phyloP scores from a whole-genome alignment of 768 basidiomycete species.

The Amanita fuliginea region DNA sequence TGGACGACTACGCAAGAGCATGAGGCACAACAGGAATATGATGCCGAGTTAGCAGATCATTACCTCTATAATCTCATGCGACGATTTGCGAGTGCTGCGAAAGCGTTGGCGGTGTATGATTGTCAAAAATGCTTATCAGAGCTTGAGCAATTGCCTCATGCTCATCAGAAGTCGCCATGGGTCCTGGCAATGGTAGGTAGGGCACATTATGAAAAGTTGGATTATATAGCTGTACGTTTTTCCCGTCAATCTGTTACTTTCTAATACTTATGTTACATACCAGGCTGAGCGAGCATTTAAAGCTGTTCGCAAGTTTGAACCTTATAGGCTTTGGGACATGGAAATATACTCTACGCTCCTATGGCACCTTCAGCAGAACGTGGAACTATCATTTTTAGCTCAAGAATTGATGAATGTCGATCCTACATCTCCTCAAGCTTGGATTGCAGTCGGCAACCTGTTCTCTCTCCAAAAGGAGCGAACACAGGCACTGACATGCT shows the following conservation, averaged over 20 bases:
- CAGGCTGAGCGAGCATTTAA: conserved; percentile 89
- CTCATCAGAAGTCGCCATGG: conserved; percentile 65
- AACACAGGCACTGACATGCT: conserved; percentile 87
- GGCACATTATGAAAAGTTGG: conserved; percentile 82
- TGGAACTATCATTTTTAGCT: conserved; percentile 83
- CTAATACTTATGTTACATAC: conserved; percentile 6
- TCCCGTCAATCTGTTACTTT: conserved; percentile 6
- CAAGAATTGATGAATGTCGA: conserved; percentile 84
- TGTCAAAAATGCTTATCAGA: conserved; percentile 64
- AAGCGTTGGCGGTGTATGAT: conserved; percentile 66
- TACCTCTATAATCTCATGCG: conserved; percentile 76
- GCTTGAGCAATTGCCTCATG: conserved; percentile 63
- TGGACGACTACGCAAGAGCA: conserved; percentile 62
- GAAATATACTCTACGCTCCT: conserved; percentile 93
- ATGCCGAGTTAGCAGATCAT: conserved; percentile 66
- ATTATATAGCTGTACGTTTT: conserved; percentile 75
- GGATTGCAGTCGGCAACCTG: conserved; percentile 95
- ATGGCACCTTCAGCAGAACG: conserved; percentile 84
- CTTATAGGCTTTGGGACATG: conserved; percentile 88
- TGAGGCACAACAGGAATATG: conserved; percentile 61
- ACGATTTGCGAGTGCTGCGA: conserved; percentile 71
- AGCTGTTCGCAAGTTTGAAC: conserved; percentile 70
- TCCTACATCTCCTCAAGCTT: conserved; percentile 76
- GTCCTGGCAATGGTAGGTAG: conserved; percentile 76
- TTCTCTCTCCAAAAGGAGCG: conserved; percentile 95